Conservation (phyloP, 352 stramenopile species). For the Globisporangium nunn region DNA sequence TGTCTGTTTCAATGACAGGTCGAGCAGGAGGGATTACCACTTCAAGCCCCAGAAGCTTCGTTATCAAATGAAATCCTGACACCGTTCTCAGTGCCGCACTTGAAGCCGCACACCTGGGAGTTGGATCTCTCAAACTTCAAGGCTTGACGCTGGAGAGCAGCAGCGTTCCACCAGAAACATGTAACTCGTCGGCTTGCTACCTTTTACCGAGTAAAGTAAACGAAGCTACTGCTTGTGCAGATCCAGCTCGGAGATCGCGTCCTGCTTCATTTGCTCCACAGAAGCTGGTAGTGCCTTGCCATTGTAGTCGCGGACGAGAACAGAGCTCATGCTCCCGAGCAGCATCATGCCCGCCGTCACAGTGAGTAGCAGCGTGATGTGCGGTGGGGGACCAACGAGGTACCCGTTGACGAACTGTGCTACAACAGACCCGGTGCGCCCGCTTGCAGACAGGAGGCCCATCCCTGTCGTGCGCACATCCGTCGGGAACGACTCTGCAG, state of each 20-base stretch:
- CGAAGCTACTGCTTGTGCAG: conserved; percentile 10
- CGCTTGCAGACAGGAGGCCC: conserved; percentile 77
- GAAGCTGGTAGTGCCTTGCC: conserved; percentile 48
- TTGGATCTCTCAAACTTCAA: conserved; percentile 68
- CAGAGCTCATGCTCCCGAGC: conserved; percentile 54
- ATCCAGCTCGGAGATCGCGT: conserved; percentile 6
- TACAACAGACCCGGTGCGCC: conserved; percentile 81
- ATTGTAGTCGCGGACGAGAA: conserved; percentile 49
- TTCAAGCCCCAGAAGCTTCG: not conserved
- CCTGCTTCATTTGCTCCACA: conserved; percentile 47
- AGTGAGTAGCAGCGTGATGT: conserved; percentile 65
- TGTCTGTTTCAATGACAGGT: not conserved
- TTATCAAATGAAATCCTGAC: not conserved
- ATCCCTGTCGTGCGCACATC: conserved; percentile 87
- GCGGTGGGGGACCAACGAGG: conserved; percentile 63
- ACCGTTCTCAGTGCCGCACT: conserved; percentile 4
- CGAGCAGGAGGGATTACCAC: not conserved
- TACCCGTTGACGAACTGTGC: conserved; percentile 90
- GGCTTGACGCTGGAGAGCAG: conserved; percentile 9
- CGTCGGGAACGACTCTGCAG: conserved; percentile 88
- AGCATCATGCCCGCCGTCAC: conserved; percentile 81
- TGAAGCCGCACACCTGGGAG: conserved; percentile 27
- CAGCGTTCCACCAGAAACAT: not conserved
- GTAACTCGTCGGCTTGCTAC: not conserved
- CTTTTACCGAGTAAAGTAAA: not conserved